Evolutionary conservation across 2,329 filamentous ascomycete genomes (phyloP).

Genomic region (Fusarium austroafricanum): DNA sequence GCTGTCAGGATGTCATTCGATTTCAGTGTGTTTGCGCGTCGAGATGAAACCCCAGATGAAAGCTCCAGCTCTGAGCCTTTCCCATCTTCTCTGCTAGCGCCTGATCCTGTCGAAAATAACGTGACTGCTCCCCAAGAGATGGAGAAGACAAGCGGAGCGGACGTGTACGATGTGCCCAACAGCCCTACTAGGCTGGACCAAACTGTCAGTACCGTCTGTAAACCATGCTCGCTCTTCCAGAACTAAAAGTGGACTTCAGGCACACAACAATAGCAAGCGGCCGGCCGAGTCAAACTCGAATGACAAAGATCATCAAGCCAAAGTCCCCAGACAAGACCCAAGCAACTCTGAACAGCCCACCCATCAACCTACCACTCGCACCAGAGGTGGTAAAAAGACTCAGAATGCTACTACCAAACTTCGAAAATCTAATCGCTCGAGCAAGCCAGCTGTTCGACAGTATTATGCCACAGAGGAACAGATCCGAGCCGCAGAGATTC

Average conservation of each 20-base stretch:
- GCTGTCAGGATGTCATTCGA: no score
- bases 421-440: neutral
- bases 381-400: neutral
- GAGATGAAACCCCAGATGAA: neutral
- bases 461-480: neutral
- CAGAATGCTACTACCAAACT: neutral
- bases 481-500: neutral
- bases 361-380: neutral
- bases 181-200: neutral
- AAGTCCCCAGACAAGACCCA: conserved; percentile 2
- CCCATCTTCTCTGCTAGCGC: neutral
- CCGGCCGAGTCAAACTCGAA: neutral
- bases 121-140: neutral
- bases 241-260: neutral
- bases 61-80: neutral
- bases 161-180: conserved; percentile 4
- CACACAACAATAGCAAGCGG: conserved; percentile 2
- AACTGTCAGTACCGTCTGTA: neutral
- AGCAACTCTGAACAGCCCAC: neutral
- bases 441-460: neutral
- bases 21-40: neutral
- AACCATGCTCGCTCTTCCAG: no score
- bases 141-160: neutral
- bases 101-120: neutral
- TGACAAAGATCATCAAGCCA: neutral